Evolutionary conservation across 148 eudicot genomes (phyloP), one percentile per base, ranked within the genome.

Genomic region (Chenopodium quinoa): DNA sequence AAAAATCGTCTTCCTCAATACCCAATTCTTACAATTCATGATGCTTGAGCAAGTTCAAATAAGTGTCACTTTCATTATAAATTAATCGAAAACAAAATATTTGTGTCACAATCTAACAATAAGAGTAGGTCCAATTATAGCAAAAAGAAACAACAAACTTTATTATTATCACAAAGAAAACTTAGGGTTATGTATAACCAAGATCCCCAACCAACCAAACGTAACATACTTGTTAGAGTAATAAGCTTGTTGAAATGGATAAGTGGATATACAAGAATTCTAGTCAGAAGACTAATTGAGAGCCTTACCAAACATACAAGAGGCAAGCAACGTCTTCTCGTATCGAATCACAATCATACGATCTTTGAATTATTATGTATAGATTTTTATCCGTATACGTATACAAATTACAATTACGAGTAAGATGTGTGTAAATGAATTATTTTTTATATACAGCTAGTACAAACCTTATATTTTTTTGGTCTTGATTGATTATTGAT

Each of bases 221-320:
- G 44, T 40, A 5, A 40, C 44, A 6, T 40, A 40, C 44, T 40
- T 40, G 7, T 40, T 40, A 40, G 8, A 40, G 44, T 40, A 40
- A 40, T 40, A 40, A 16, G 69, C 65, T 77, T 22, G 23, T 34
- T 7, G 25, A 72, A 25, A 64, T 63, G 78, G 83, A 46, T 73
- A 80, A 80, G 83, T 73, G 44, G 78, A 80, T 80, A 48, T 3
- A 78, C 14, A 66, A 9, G 44, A 63, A 74, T 40, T 6, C 56
- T 47, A 67, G 48, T 77, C 62, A 46, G 71, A 32, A 62, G 29
- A 67, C 7, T 27, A 67, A 25, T 67, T 27, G 25, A 62, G 17
- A 52, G 12, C 44, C 44, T 40, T 6, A 40, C 44, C 44, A 40
- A 40, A 40, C 44, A 40, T 40, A 5, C 17, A 12, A 52, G 56